Evolutionary conservation across 2,329 filamentous ascomycete species (phyloP), one percentile per base, ranked within the genome.

Genomic region (Fusarium sororula): DNA sequence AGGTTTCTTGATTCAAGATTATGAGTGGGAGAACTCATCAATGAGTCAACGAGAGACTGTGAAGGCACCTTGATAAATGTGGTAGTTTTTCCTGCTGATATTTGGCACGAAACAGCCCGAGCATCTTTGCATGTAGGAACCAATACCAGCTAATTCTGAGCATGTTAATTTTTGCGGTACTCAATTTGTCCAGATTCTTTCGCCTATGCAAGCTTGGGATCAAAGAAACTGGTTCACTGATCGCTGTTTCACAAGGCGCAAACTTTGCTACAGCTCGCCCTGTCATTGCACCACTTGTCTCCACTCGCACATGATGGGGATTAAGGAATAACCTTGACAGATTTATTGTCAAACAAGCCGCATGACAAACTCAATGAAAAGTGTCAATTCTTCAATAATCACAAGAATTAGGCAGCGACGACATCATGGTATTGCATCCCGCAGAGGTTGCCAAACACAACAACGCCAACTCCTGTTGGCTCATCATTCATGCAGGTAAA

Each of bases 401-500:
- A 18, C 2, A 17, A 41, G 11, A 39, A 22, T n/a, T 3, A 5
- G 48, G 14, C 14, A 28, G 15, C 10, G 15, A 15, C 17, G 11
- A 24, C 26, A 41, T 13, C 26, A 68, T 72, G 69, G 24, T 13
- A 35, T 12, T 72, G 5, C 42, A 72, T 38, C 63, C 63, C 13
- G 35, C 47, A 10, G 58, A 72, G 18, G 64, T 72, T 8, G 69
- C 48, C 1, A 37, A 65, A 14, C 69, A 72, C 47, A 72, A 69
- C 8, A 56, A 42, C 11, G 44, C 58, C n/a, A 48, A 53, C 15
- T 72, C 69, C 2, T 72, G 69, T 60, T 72, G 69, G 69, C 38
- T 72, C 10, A 56, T 73, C 6, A 73, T 72, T 20, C 69, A 72
- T 44, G 69, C 30, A 59, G 38, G 58, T 69, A 35, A 12, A 41